Conservation (phyloP, 2,329 filamentous ascomycete species). For the Gaeumannomyces sp. region DNA sequence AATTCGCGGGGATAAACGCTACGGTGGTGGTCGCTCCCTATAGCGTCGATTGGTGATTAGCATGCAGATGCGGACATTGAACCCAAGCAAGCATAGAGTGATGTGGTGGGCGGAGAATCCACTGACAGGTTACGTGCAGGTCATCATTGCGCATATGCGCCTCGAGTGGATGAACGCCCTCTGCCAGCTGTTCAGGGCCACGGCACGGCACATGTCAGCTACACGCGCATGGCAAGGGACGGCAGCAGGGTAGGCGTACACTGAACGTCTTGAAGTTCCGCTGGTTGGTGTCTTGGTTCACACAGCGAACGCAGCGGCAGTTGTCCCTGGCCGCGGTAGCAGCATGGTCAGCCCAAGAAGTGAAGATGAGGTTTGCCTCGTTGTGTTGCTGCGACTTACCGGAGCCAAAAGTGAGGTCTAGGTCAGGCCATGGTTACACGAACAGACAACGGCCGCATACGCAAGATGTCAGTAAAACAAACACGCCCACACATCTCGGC, state of each 20-base stretch:
- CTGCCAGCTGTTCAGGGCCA: slow-evolving; percentile 35
- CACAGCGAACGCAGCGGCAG: slow-evolving; percentile 61
- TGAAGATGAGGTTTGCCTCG: not conserved
- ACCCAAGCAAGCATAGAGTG: not conserved
- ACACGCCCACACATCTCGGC: not conserved
- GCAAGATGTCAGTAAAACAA: not conserved
- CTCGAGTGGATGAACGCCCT: slow-evolving; percentile 30
- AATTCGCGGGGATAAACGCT: slow-evolving; percentile 63
- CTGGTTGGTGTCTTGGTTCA: slow-evolving; percentile 66
- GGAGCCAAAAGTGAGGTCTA: slow-evolving; percentile 8
- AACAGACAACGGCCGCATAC: no score
- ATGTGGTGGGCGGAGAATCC: slow-evolving; percentile 2
- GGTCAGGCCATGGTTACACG: not conserved
- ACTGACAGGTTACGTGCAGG: slow-evolving; percentile 45
- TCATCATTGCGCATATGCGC: slow-evolving; percentile 29
- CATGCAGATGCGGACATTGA: not conserved
- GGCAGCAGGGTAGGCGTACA: slow-evolving; percentile 31
- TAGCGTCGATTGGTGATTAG: slow-evolving; percentile 5
- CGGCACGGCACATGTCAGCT: slow-evolving; percentile 10
- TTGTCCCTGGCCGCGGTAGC: slow-evolving; percentile 50
- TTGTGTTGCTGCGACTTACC: not conserved
- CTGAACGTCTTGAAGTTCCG: slow-evolving; percentile 62
- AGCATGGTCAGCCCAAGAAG: not conserved
- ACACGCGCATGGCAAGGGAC: not conserved
- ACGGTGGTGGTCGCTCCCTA: slow-evolving; percentile 64